A percentile compares a stretch with the other conserved stretches of the same genome.
Conservation (phyloP, 2,329 filamentous ascomycete species). For the Pseudocercospora eumusae region DNA sequence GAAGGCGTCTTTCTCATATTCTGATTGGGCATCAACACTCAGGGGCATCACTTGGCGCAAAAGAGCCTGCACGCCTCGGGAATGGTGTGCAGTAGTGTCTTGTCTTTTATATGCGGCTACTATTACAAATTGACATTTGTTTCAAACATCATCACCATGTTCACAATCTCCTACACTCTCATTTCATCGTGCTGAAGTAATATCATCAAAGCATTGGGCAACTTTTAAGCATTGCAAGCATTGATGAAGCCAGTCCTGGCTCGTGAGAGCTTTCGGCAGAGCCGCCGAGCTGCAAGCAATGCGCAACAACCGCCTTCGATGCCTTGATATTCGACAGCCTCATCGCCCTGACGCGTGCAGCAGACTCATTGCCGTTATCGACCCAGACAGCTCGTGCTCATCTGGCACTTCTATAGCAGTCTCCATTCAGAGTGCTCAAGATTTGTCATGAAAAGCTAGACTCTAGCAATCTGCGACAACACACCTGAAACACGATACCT, state of each 20-base stretch:
- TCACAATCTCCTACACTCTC: neutral
- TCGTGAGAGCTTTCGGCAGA: neutral
- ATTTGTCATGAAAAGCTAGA: neutral
- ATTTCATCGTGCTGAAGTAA: neutral
- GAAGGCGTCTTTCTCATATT: neutral
- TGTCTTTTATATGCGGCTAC: neutral
- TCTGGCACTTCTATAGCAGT: neutral
- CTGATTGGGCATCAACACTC: constrained; percentile 10
- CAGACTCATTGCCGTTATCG: neutral
- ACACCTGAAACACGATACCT: neutral
- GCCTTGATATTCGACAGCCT: neutral
- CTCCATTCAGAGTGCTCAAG: neutral
- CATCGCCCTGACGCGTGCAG: too few species aligned
- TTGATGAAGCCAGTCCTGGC: neutral
- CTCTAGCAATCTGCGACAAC: constrained; percentile 2
- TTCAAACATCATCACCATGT: neutral
- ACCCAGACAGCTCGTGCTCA: neutral
- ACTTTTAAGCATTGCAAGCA: neutral
- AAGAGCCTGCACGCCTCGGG: neutral
- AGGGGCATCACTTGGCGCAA: constrained; percentile 1
- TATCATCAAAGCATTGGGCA: neutral
- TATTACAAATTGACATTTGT: neutral
- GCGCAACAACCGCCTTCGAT: neutral
- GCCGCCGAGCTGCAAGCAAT: neutral
- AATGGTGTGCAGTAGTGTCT: neutral